Conservation (phyloP, 2,329 filamentous ascomycete genomes). For the Phialocephala subalpina region DNA sequence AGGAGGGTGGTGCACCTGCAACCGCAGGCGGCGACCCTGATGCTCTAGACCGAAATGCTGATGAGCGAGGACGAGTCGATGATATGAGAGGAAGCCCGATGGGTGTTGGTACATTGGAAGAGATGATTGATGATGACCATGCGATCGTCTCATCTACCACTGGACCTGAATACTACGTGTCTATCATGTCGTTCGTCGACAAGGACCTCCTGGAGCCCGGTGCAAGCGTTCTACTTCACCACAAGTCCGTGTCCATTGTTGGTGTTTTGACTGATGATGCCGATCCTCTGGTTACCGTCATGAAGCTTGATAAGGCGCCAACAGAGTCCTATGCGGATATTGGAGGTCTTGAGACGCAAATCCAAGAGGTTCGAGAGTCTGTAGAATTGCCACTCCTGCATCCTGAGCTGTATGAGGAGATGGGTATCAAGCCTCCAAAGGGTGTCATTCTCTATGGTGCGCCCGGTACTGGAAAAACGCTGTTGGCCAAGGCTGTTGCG, state of each 20-base stretch:
- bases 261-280: conserved; percentile 96
- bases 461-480: conserved; percentile 94
- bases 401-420: conserved; percentile 98
- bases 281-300: conserved; percentile 94
- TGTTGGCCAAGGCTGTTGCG: conserved; percentile 95
- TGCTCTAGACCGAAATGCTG: conserved; percentile 84
- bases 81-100: conserved; percentile 99
- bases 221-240: conserved; percentile 92
- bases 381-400: conserved; percentile 95
- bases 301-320: conserved; percentile 99
- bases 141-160: conserved; percentile 98
- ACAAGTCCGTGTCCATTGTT: conserved; percentile 98
- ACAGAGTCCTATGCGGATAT: conserved; percentile 99
- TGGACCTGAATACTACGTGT: conserved; percentile 98
- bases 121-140: conserved; percentile 99
- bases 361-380: conserved; percentile 96
- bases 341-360: conserved; percentile 92
- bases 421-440: conserved; percentile 99
- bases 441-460: conserved; percentile 98
- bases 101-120: conserved; percentile 96
- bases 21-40: conserved; percentile 72
- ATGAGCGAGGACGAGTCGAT: conserved; percentile 93
- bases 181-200: conserved; percentile 99
- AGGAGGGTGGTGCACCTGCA: conserved; percentile 69
- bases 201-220: conserved; percentile 97